Percentiles rank a stretch among this genome's conserved stretches.
Evolutionary conservation across 2,329 filamentous ascomycete species (phyloP).

Genomic region (Dactylellina drechsleri): DNA sequence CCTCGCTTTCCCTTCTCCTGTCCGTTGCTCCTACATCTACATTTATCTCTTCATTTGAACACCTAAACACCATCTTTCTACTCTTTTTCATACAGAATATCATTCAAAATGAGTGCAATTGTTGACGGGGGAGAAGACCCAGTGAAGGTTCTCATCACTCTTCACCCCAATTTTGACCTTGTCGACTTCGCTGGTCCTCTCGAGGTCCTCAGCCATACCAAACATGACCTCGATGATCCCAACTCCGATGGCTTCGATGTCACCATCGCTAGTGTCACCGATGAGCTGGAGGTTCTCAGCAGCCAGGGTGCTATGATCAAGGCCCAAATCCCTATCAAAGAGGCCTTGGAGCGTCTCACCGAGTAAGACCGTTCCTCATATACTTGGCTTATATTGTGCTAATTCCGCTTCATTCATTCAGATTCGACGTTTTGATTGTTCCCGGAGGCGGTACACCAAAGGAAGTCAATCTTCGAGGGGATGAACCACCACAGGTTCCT

Average conservation of each 20-base stretch:
- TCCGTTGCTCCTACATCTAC: slow-evolving; percentile 16
- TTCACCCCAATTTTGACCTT: slow-evolving; percentile 69
- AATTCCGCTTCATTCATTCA: slow-evolving; percentile 58
- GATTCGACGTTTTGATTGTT: slow-evolving; percentile 82
- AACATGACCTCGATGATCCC: slow-evolving; percentile 67
- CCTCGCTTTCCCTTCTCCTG: slow-evolving; percentile 41
- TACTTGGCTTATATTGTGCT: background rate
- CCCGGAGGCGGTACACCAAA: slow-evolving; percentile 79
- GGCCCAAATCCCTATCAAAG: slow-evolving; percentile 80
- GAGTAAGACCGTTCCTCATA: slow-evolving; percentile 44
- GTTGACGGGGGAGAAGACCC: slow-evolving; percentile 36
- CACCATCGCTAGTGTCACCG: slow-evolving; percentile 65
- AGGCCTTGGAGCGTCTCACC: slow-evolving; percentile 72
- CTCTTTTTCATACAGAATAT: slow-evolving; percentile 55
- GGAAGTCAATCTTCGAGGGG: slow-evolving; percentile 62
- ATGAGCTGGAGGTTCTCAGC: slow-evolving; percentile 64
- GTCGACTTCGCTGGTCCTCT: slow-evolving; percentile 70
- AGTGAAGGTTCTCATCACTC: slow-evolving; percentile 71
- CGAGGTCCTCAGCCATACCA: slow-evolving; percentile 68
- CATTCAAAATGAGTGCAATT: slow-evolving; percentile 56
- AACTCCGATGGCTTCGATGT: slow-evolving; percentile 67
- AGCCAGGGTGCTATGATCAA: slow-evolving; percentile 75
- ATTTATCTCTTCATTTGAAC: background rate
- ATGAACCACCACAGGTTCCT: slow-evolving; percentile 68
- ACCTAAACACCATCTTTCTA: slow-evolving; percentile 12